Percentiles rank a stretch among this genome's conserved stretches.
Conservation (phyloP, 371 early-diverging fungal species). For the Mucor ambiguus region DNA sequence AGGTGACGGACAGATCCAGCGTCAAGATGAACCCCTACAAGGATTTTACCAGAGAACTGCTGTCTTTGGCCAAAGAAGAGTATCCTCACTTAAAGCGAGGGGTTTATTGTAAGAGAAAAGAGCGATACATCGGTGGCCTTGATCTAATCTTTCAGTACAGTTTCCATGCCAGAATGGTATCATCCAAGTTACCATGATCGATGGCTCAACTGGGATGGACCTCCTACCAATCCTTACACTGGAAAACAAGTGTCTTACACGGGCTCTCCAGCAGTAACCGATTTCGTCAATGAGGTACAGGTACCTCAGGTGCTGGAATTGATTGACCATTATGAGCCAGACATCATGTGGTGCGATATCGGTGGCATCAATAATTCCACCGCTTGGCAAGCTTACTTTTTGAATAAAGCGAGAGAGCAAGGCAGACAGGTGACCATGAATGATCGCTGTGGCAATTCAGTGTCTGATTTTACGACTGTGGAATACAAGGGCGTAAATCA, state of each 20-base stretch:
- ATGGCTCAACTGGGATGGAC: slow-evolving; percentile 28
- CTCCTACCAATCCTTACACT: slow-evolving; percentile 36
- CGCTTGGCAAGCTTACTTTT: slow-evolving; percentile 32
- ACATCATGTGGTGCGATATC: slow-evolving; percentile 46
- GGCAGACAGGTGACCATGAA: slow-evolving; percentile 24
- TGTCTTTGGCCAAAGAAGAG: slow-evolving; percentile 18
- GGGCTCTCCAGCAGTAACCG: slow-evolving; percentile 14
- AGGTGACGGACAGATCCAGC: slow-evolving; percentile 29
- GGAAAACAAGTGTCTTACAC: slow-evolving; percentile 22
- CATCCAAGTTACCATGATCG: slow-evolving; percentile 32
- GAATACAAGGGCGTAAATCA: slow-evolving; percentile 17
- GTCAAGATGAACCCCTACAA: slow-evolving; percentile 22
- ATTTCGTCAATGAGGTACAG: slow-evolving; percentile 41
- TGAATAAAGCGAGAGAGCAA: slow-evolving; percentile 21
- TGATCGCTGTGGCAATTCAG: slow-evolving; percentile 23
- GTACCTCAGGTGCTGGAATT: slow-evolving; percentile 39
- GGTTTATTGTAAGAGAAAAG: slow-evolving; percentile 30
- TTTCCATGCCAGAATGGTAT: slow-evolving; percentile 47
- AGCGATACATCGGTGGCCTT: no score
- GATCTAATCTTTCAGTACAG: slow-evolving; percentile 4
- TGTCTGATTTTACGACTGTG: slow-evolving; percentile 22
- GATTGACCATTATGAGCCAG: slow-evolving; percentile 27
- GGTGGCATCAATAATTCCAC: slow-evolving; percentile 44
- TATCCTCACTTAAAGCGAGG: slow-evolving; percentile 36
- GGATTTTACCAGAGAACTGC: slow-evolving; percentile 33